phyloP scores from a whole-genome alignment of 2,329 filamentous ascomycete species.

The Xylariales sp. region DNA sequence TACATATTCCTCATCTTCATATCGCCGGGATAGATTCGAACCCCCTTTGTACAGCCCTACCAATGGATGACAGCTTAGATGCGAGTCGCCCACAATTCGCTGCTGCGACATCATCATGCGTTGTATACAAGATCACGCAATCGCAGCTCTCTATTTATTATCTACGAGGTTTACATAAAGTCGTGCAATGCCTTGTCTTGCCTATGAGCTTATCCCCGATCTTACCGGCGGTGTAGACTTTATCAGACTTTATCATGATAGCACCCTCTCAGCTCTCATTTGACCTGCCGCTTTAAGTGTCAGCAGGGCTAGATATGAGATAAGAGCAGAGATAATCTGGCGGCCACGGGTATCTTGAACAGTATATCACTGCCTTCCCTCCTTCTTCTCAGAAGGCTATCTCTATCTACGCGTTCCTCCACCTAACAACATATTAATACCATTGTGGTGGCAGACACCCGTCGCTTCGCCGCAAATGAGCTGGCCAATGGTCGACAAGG shows the following conservation, averaged over 20 bases:
- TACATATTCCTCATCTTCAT: neutral
- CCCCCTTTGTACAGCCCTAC: conserved; percentile 18
- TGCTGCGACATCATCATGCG: conserved; percentile 11
- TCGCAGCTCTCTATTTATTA: conserved; percentile 15
- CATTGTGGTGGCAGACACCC: neutral
- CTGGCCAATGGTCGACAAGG: conserved; percentile 15
- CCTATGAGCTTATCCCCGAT: conserved; percentile 11
- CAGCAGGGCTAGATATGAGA: conserved; percentile 20
- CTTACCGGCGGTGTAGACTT: conserved; percentile 17
- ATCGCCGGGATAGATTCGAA: neutral
- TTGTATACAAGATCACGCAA: conserved; percentile 27
- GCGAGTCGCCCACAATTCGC: conserved; percentile 6
- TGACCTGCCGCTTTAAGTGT: conserved; percentile 34
- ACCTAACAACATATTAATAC: neutral
- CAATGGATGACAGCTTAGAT: conserved; percentile 9
- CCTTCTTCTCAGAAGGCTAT: neutral
- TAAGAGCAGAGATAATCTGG: conserved; percentile 21
- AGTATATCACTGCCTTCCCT: conserved; percentile 22
- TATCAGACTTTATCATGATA: conserved; percentile 31
- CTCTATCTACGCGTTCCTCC: neutral
- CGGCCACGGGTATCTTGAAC: neutral
- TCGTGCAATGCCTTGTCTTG: neutral
- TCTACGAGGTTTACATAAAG: neutral
- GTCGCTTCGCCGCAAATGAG: neutral
- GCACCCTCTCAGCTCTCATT: conserved; percentile 16